Percentiles rank a stretch among this genome's conserved stretches.
phyloP scores from a whole-genome alignment of 129 eudicot species.

The Ambrosia artemisiifolia region DNA sequence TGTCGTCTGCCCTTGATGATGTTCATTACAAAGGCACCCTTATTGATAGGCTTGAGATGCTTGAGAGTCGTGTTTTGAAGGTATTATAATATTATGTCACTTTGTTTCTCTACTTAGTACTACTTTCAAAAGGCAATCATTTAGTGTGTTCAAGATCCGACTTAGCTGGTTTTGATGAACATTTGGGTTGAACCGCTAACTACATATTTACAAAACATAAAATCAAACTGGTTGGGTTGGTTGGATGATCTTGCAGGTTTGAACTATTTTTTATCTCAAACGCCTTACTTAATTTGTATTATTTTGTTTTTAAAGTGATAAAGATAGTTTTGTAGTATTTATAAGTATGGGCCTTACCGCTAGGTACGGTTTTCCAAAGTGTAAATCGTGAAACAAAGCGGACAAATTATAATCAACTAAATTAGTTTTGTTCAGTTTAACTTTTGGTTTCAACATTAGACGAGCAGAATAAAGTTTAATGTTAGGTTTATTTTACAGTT shows the following conservation, averaged over 20 bases:
- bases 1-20: constrained; percentile 60
- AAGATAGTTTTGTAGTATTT: not conserved
- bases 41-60: constrained; percentile 52
- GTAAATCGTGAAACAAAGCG: too few relatives aligned
- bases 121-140: not conserved
- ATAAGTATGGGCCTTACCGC: too few relatives aligned
- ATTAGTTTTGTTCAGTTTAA: not conserved
- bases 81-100: constrained; percentile 43
- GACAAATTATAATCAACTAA: not conserved
- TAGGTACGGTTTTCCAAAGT: not conserved
- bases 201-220: not conserved
- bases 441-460: not conserved
- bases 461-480: not conserved
- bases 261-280: too few relatives aligned
- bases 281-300: too few relatives aligned
- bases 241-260: too few relatives aligned
- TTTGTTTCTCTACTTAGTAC: not conserved
- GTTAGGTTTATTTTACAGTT: constrained; percentile 28
- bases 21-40: constrained; percentile 80
- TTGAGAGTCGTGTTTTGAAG: constrained; percentile 65
- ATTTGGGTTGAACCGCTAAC: not conserved
- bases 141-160: not conserved
- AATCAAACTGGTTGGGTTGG: not conserved
- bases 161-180: not conserved
- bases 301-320: not conserved